phyloP scores from a whole-genome alignment of 2,329 filamentous ascomycete genomes.

The Thelonectria olida region DNA sequence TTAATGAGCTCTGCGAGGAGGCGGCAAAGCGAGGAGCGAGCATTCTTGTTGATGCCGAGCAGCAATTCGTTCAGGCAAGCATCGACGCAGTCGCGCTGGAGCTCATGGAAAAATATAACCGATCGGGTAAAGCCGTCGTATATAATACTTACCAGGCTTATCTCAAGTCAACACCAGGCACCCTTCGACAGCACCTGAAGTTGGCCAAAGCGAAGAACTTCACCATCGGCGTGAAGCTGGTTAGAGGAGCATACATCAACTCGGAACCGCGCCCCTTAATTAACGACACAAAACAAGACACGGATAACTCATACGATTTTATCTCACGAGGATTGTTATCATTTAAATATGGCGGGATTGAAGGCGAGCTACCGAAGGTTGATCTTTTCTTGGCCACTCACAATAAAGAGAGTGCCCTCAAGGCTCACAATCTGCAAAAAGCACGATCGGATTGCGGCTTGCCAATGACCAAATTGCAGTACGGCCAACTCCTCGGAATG shows the following conservation, averaged over 20 bases:
- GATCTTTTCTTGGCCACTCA: conserved; percentile 63
- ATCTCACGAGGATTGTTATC: conserved; percentile 58
- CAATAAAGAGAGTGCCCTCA: conserved; percentile 50
- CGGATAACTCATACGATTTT: conserved; percentile 60
- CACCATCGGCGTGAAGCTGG: conserved; percentile 64
- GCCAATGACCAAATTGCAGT: background rate
- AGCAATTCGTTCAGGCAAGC: conserved; percentile 53
- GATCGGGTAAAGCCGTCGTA: conserved; percentile 43
- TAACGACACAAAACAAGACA: conserved; percentile 61
- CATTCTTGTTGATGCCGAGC: conserved; percentile 58
- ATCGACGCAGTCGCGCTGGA: conserved; percentile 46
- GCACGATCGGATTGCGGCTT: background rate
- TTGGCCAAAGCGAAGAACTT: conserved; percentile 55
- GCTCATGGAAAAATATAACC: conserved; percentile 51
- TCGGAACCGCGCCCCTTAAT: conserved; percentile 59
- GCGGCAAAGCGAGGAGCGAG: conserved; percentile 51
- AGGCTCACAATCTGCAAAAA: conserved; percentile 1
- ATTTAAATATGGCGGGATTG: conserved; percentile 12
- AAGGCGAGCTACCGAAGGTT: conserved; percentile 52
- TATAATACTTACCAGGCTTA: conserved; percentile 67
- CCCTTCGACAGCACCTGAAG: conserved; percentile 55
- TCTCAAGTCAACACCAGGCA: conserved; percentile 55
- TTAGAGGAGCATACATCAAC: conserved; percentile 64
- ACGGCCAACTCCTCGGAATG: conserved; percentile 13
- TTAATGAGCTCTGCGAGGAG: conserved; percentile 49